Percentiles rank a stretch among this genome's conserved stretches.
These are phyloP conservation scores for Digitaria exilis DNA, from an alignment of 202 grass and related monocot species.

Conservation along the genomic window DNA sequence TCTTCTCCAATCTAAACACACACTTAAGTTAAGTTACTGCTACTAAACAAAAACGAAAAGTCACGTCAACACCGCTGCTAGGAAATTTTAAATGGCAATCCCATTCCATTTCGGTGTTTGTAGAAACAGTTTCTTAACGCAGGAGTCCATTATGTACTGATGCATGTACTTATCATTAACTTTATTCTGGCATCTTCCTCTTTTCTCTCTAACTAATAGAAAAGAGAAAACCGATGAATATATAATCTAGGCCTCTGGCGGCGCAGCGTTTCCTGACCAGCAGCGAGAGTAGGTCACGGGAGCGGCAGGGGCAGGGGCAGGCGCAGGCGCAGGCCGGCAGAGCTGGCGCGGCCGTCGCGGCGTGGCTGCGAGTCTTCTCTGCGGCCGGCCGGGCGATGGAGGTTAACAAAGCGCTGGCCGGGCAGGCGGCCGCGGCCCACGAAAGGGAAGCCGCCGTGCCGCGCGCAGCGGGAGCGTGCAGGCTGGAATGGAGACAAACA, in stretches of 20 bases:
- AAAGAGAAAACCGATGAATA: too few species aligned
- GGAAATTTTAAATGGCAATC: too few species aligned
- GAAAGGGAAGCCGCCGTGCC: conserved; percentile 29
- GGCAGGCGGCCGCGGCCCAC: background rate
- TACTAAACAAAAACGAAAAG: too few species aligned
- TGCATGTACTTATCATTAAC: background rate
- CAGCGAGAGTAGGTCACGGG: conserved; percentile 26
- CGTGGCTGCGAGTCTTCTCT: background rate
- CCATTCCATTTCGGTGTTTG: too few species aligned
- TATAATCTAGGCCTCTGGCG: background rate
- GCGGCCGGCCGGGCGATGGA: conserved; percentile 24
- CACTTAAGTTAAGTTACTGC: too few species aligned
- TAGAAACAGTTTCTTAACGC: too few species aligned
- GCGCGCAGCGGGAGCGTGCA: conserved; percentile 46
- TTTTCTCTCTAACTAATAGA: too few species aligned
- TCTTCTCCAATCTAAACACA: too few species aligned
- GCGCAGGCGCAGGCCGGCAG: background rate
- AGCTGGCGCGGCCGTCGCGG: background rate
- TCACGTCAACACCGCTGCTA: too few species aligned
- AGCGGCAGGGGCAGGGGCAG: conserved; percentile 17
- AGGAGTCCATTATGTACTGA: background rate
- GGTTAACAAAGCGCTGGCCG: too few species aligned
- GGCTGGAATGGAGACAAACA: conserved; percentile 36
- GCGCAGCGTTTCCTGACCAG: conserved; percentile 6
- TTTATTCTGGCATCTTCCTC: too few species aligned